A percentile compares a stretch with the other conserved stretches of the same genome.
phyloP scores from a whole-genome alignment of 495 filamentous ascomycete genomes.

The Hypoxylon trugodes region DNA sequence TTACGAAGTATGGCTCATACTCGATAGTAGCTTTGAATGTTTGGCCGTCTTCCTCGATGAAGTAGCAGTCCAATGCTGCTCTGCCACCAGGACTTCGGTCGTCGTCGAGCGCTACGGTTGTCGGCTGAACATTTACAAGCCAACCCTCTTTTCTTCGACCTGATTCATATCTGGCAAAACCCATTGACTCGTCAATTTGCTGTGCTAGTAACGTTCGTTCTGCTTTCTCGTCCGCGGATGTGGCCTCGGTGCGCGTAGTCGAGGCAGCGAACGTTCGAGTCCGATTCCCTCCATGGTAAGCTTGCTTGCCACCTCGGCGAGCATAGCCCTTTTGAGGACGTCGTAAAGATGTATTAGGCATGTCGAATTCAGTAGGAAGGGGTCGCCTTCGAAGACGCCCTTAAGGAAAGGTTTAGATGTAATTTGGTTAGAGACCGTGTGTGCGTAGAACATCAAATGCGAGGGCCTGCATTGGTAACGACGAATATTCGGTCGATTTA shows the following conservation, averaged over 20 bases:
- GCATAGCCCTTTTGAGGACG: slow-evolving; percentile 62
- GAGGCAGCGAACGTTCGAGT: slow-evolving; percentile 81
- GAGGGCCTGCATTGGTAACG: slow-evolving; percentile 27
- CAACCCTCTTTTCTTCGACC: slow-evolving; percentile 88
- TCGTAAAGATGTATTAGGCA: slow-evolving; percentile 60
- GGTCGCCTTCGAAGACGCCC: slow-evolving; percentile 1
- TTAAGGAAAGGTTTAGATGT: slow-evolving; percentile 6
- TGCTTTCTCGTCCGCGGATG: slow-evolving; percentile 82
- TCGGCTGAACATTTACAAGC: slow-evolving; percentile 94
- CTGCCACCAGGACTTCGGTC: slow-evolving; percentile 77
- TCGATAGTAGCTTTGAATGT: slow-evolving; percentile 97
- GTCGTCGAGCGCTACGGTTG: slow-evolving; percentile 75
- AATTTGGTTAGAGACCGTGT: slow-evolving; percentile 11
- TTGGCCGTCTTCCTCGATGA: slow-evolving; percentile 89
- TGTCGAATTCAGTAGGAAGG: slow-evolving; percentile 27
- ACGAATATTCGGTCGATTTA: too few relatives aligned
- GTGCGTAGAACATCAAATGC: background rate
- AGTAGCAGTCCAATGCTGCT: slow-evolving; percentile 95
- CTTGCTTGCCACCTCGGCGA: slow-evolving; percentile 59
- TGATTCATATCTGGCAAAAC: slow-evolving; percentile 90
- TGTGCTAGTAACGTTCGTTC: slow-evolving; percentile 85
- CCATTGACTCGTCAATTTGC: slow-evolving; percentile 92
- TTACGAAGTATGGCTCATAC: slow-evolving; percentile 95
- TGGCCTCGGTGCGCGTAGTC: slow-evolving; percentile 79
- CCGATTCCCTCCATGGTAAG: slow-evolving; percentile 59